phyloP scores from a whole-genome alignment of 306 rosid genomes.

The Ceratonia siliqua region DNA sequence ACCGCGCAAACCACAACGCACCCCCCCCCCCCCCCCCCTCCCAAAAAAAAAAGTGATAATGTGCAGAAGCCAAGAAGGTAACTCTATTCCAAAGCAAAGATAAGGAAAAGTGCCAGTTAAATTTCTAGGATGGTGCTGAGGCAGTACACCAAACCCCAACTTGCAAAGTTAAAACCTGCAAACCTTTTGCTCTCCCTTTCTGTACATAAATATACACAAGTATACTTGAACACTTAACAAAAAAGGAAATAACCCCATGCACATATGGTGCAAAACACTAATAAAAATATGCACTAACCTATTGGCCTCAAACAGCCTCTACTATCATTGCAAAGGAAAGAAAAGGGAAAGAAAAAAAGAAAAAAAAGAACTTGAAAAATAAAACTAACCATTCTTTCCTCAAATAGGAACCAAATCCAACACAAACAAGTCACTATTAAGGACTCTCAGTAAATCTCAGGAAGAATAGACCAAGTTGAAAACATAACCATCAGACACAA shows the following conservation, averaged over 20 bases:
- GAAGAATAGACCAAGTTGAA: no score
- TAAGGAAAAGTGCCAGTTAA: neutral
- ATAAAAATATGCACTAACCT: constrained; percentile 9
- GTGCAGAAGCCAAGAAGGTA: constrained; percentile 1
- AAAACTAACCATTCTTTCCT: constrained; percentile 17
- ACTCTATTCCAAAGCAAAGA: no score
- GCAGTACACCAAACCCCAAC: constrained; percentile 12
- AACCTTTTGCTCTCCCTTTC: neutral
- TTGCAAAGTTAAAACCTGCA: neutral
- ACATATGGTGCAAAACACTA: neutral
- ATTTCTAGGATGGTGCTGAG: neutral
- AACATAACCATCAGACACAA: no score
- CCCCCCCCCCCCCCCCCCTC: no score
- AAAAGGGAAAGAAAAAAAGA: neutral
- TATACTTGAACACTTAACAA: neutral
- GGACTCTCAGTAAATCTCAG: neutral
- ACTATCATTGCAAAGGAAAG: constrained; percentile 16
- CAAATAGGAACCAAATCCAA: constrained; percentile 25
- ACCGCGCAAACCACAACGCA: no score
- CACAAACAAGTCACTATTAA: constrained; percentile 20
- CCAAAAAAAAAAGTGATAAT: no score
- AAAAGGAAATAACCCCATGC: neutral
- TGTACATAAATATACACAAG: neutral
- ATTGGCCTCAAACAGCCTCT: constrained; percentile 7
- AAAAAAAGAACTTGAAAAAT: neutral